Evolutionary conservation across 805 yeast genomes (phyloP).

Genomic region (Candida succiphila): DNA sequence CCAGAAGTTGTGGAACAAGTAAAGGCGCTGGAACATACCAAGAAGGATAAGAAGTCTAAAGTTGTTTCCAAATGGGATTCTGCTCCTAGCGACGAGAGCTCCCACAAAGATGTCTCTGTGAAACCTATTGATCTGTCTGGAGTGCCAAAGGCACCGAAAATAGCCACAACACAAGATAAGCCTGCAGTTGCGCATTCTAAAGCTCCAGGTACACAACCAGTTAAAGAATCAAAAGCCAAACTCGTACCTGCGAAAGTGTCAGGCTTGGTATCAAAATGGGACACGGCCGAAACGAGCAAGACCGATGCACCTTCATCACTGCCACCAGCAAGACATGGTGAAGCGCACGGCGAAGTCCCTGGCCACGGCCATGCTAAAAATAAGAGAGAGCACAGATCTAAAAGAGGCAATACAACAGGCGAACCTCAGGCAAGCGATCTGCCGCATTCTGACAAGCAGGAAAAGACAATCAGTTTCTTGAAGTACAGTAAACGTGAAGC

Average conservation of each 20-base stretch:
- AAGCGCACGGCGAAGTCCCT: neutral
- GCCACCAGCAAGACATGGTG: neutral
- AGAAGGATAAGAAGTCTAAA: neutral
- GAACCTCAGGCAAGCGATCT: no score
- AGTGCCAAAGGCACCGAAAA: no score
- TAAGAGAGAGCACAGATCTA: neutral
- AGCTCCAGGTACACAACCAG: neutral
- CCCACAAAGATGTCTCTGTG: no score
- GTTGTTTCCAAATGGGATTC: neutral
- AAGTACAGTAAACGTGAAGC: neutral
- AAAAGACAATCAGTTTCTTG: no score
- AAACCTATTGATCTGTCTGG: no score
- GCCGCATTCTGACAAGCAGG: no score
- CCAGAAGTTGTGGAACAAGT: neutral
- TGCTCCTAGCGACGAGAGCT: neutral
- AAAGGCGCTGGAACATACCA: neutral
- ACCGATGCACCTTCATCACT: neutral
- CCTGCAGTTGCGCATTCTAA: no score
- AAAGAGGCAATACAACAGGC: neutral
- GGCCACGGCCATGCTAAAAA: neutral
- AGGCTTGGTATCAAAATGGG: neutral
- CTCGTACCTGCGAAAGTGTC: neutral
- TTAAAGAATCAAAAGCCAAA: neutral
- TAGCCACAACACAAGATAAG: no score
- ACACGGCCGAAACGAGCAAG: neutral